These are phyloP conservation scores for Musa itinerans DNA, from an alignment of 176 grass and related monocot species.

Conservation along the genomic window DNA sequence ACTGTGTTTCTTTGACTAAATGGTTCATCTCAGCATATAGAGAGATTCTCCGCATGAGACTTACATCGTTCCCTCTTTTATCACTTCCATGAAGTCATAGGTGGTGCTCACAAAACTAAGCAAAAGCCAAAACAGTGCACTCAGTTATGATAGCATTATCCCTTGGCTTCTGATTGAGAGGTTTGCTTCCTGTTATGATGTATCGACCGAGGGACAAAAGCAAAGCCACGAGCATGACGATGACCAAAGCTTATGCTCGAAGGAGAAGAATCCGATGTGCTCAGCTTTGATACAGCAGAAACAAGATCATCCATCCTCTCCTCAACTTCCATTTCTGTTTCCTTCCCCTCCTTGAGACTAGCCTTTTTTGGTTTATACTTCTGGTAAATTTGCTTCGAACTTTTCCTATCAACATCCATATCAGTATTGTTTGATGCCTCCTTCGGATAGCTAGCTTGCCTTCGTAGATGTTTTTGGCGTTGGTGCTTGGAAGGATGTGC, in stretches of 20 bases:
- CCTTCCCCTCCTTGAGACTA: constrained; percentile 16
- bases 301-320: constrained; percentile 55
- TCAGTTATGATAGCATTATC: not conserved
- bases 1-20: no score
- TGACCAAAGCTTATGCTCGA: constrained; percentile 49
- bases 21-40: no score
- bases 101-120: no score
- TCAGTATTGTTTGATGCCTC: constrained; percentile 24
- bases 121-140: not conserved
- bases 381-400: constrained; percentile 14
- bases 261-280: constrained; percentile 39
- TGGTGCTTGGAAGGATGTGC: constrained; percentile 49
- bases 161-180: constrained; percentile 29
- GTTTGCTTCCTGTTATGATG: constrained; percentile 44
- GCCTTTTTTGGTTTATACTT: constrained; percentile 34
- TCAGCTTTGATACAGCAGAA: constrained; percentile 57
- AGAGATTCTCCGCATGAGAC: no score
- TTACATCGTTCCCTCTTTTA: no score
- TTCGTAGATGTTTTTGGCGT: constrained; percentile 51
- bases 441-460: constrained; percentile 28
- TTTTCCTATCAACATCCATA: constrained; percentile 58
- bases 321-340: constrained; percentile 54
- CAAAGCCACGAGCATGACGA: constrained; percentile 47
- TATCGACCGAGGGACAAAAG: constrained; percentile 66
- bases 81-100: no score